Base-by-base conservation (phyloP, 2,329 filamentous ascomycete genomes). In the Alternaria sp. region DNA sequence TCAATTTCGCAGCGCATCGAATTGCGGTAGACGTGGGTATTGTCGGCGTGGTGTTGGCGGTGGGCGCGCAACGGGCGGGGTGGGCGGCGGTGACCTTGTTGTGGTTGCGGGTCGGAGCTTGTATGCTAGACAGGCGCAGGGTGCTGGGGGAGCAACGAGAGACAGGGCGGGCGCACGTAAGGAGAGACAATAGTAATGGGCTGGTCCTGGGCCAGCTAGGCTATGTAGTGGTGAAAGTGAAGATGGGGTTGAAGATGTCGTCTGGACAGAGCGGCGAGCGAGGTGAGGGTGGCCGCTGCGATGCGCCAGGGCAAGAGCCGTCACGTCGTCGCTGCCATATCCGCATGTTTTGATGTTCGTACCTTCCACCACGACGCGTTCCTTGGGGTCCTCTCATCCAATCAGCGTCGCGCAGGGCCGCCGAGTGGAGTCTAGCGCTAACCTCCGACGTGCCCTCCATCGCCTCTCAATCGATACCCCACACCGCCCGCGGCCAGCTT, bases 331-430 rank as follows among this genome's bases (percentile, higher is more conserved):
- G 58, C 61, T 66, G 55, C 63, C 50, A 64, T 72, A 68, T 75
- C 71, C 72, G 66, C 69, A 63, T 75, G 73, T 73, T 74, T 71
- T 75, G 74, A 61, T 66, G 49, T 55, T 59, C 63, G 49, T 55
- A 57, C 63, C 63, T 60, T 58, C 57, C 60, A 64, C 62, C 49
- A 58, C 53, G 59, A 66, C 70, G 66, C 69, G 69, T 63, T 41
- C 37, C 37, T 18, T 60, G 60, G 43, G 20, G 26, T 21, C 47
- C 50, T 45, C 68, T 67, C 33, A 14, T 55, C 71, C 73, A 72
- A 71, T 67, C 64, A 69, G n/a, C 37, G 21, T 21, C 66, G 60
- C 47, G 57, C 53, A 53, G 53, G 18, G 23, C 49, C 33, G 18
- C 18, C 28, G 4, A 43, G 14, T 18, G 20, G 30, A 46, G 59